Base-by-base conservation (phyloP, 1,284 basidiomycete species). In the Sanguinoderma infundibulare region DNA sequence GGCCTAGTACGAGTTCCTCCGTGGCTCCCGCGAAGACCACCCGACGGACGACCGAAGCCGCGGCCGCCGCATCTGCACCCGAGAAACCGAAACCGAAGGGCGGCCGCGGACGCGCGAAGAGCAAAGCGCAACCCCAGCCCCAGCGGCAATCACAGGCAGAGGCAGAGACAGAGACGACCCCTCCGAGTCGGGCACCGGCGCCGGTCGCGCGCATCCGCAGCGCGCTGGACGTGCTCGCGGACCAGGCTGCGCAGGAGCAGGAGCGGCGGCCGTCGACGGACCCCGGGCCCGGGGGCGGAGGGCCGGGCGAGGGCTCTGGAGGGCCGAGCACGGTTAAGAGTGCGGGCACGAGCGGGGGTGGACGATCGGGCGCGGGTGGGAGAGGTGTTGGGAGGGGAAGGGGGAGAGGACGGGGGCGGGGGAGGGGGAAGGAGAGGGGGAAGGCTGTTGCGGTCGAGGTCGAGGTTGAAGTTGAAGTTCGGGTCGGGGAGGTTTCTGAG, bases 201-300 rank as follows among this genome's bases (percentile, higher is more conserved):
- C 60, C 38, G 39, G 64, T 66, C 9, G 50, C 63, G 32, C 61
- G 70, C 12, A 66, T 70, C 10, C 65, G 66, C n/a, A 73, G 72
- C 59, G 88, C 85, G 5, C 73, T 90, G 67, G 87, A 90, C 66
- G 87, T 90, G 36, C 76, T 91, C 34, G 89, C 89, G 8, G 88
- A 91, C 68, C 87, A 91, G 71, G 88, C 88, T 2, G 87, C 86
- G 28, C 70, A 72, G 64, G 70, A 70, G 61, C 68, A 72, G 50
- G 71, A 72, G 52, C 60, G 71, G 28, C 46, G 67, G 59, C 71
- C 72, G 24, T 62, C 67, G 32, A 20, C 61, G 22, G 63, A 61
- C 32, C 57, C 57, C 5, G 57, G 44, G 53, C 49, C 59, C 22
- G n/a, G n/a, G n/a, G n/a, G n/a, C n/a, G n/a, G n/a, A n/a, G n/a